A percentile compares a stretch with the other conserved stretches of the same genome.
phyloP scores from a whole-genome alignment of 257 asterid species.

The Lantana camara region DNA sequence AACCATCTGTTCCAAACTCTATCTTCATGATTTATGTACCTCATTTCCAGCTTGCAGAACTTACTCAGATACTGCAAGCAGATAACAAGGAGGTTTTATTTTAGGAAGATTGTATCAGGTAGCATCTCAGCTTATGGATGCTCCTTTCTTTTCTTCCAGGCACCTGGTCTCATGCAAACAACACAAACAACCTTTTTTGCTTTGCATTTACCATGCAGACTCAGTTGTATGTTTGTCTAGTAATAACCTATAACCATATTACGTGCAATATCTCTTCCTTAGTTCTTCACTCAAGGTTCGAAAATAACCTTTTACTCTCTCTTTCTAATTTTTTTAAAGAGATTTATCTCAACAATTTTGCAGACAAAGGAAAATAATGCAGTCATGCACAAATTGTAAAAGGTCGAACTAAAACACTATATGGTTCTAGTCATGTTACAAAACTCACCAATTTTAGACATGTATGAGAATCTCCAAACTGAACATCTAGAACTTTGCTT shows the following conservation, averaged over 20 bases:
- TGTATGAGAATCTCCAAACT: conserved; percentile 49
- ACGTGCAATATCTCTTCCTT: not conserved
- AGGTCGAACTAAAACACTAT: not conserved
- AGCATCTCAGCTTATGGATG: conserved; percentile 48
- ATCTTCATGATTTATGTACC: conserved; percentile 10
- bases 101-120: conserved; percentile 57
- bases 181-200: too few relatives aligned
- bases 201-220: too few relatives aligned
- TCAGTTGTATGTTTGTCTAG: not conserved
- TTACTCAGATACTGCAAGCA: conserved; percentile 32
- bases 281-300: not conserved
- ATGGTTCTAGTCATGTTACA: conserved; percentile 11
- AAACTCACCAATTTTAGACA: conserved; percentile 57
- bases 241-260: too few relatives aligned
- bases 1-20: not conserved
- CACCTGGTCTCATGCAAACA: not conserved
- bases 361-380: not conserved
- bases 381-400: not conserved
- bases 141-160: conserved; percentile 57
- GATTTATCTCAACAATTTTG: not conserved
- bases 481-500: conserved; percentile 51
- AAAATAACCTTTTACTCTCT: not conserved
- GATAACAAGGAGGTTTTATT: conserved; percentile 34
- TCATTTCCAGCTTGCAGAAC: conserved; percentile 36
- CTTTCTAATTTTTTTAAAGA: not conserved